Evolutionary conservation across 345 rosid species (phyloP).

Genomic region (Xanthoceras sorbifolium): DNA sequence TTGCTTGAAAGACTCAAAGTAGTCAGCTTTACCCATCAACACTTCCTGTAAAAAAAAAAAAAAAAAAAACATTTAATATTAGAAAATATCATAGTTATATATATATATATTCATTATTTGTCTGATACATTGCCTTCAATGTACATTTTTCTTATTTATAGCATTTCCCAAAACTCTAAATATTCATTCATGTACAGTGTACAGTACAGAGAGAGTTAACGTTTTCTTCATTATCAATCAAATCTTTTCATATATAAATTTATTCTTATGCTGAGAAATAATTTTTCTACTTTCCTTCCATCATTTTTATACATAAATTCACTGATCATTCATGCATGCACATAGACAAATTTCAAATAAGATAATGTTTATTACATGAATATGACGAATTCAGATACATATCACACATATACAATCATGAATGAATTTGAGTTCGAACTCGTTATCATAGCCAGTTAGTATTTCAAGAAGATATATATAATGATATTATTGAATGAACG

Average conservation of each 20-base stretch:
- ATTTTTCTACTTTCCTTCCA: too few relatives aligned
- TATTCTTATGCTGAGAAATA: not conserved
- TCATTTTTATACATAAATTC: too few relatives aligned
- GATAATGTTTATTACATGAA: constrained; percentile 14
- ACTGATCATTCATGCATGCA: constrained; percentile 1
- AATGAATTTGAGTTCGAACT: not conserved
- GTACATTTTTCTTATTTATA: not conserved
- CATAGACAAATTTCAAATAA: not conserved
- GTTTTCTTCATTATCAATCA: too few relatives aligned
- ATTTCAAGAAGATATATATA: not conserved
- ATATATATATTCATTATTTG: not conserved
- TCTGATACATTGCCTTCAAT: constrained; percentile 6
- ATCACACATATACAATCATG: not conserved
- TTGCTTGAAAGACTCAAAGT: constrained; percentile 80
- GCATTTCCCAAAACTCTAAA: constrained; percentile 10
- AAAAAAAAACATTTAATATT: not conserved
- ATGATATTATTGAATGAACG: too few relatives aligned
- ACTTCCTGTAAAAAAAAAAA: constrained; percentile 63
- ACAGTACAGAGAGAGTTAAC: not conserved
- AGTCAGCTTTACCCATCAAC: constrained; percentile 89
- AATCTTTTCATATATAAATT: too few relatives aligned
- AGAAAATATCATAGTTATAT: not conserved
- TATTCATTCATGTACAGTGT: not conserved
- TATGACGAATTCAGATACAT: not conserved
- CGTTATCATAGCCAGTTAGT: too few relatives aligned